These are phyloP conservation scores for Echinochloa phyllopogon DNA, from an alignment of 176 grass and related monocot genomes.

Conservation along the genomic window DNA sequence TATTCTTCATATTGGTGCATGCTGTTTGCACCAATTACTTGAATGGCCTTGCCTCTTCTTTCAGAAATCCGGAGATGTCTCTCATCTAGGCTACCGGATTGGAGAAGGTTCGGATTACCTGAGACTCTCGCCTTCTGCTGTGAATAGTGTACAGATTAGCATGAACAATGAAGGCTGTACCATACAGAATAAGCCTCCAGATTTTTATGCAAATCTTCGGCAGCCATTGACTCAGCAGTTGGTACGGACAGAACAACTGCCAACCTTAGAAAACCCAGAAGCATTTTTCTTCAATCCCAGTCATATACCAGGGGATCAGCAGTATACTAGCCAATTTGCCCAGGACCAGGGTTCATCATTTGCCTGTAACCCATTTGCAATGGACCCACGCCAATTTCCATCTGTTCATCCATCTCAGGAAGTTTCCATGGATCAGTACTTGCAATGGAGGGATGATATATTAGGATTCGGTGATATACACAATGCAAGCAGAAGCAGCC, in stretches of 20 bases:
- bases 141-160: slow-evolving; percentile 13
- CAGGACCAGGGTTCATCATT: background rate
- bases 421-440: slow-evolving; percentile 2
- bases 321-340: background rate
- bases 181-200: slow-evolving; percentile 6
- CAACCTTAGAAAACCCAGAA: background rate
- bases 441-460: background rate
- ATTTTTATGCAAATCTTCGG: background rate
- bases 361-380: background rate
- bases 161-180: slow-evolving; percentile 13
- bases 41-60: slow-evolving; percentile 7
- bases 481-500: background rate
- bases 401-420: background rate
- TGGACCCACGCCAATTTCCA: slow-evolving; percentile 20
- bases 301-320: background rate
- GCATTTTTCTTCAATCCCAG: slow-evolving; percentile 20
- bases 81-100: slow-evolving; percentile 20
- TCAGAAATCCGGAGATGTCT: slow-evolving; percentile 22
- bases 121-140: background rate
- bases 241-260: slow-evolving; percentile 1
- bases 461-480: background rate
- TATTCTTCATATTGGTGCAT: background rate
- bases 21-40: slow-evolving; percentile 1
- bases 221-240: slow-evolving; percentile 7
- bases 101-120: slow-evolving; percentile 30